Base-by-base conservation (phyloP, 2,329 filamentous ascomycete genomes). In the Saccharata proteae region DNA sequence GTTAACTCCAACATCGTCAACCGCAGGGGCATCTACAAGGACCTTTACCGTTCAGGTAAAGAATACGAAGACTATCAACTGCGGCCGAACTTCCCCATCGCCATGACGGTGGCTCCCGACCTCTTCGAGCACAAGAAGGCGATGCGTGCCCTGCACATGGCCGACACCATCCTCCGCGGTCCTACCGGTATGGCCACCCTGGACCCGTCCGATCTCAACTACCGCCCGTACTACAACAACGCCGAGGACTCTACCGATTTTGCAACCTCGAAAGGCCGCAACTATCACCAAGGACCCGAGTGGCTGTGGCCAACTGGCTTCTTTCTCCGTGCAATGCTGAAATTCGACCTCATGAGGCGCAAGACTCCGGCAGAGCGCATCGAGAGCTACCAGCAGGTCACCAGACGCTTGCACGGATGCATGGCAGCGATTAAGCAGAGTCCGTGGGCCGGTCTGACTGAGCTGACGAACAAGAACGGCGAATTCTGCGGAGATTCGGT, bases 291-390 rank as follows among this genome's bases (percentile, higher is more conserved):
- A 55, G 90, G 90, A 4, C 92, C 90, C 0, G 90, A 98, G 55
- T 98, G 90, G 90, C 62, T 94, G 15, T 98, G 90, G 90, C 92
- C 88, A 1, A 88, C 84, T 1, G 90, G 90, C 4, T 98, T 85
- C 64, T 98, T 93, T 67, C 66, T 94, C 14, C 77, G 92, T 29
- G 90, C 90, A 1, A 63, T 98, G 41, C 69, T 98, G 40, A 81
- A 85, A 54, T 96, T 96, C 48, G 85, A 94, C 52, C 62, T 96
- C 29, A 68, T 71, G 62, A 68, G 85, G 17, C 70, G 83, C 29
- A 67, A 69, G 39, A 72, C 67, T 2, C 52, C 59, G 4, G 71
- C 82, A 46, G 82, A 80, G 40, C 71, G 77, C 18, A 79, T 78
- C 1, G 90, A 96, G 57, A 81, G 80, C 4, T 93, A 93, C 65